Conservation (phyloP, 257 asterid genomes). For the Gentiana straminea region DNA sequence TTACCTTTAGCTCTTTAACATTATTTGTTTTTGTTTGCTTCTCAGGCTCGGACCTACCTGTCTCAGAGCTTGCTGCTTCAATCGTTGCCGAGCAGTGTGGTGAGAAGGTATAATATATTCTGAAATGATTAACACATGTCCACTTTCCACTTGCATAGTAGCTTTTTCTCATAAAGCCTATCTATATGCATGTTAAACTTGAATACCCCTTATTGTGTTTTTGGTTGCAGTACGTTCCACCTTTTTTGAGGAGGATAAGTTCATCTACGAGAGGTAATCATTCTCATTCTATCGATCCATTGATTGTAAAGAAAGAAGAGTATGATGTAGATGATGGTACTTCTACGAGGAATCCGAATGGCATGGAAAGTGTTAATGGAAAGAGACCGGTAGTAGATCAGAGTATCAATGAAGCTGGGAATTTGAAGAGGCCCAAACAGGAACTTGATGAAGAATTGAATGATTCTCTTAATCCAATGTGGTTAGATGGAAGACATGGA, state of each 20-base stretch:
- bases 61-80: constrained; percentile 54
- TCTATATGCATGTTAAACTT: background rate
- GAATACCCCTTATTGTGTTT: background rate
- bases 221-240: constrained; percentile 25
- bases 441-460: constrained; percentile 35
- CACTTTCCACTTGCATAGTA: too few relatives aligned
- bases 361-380: constrained; percentile 46
- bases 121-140: too few relatives aligned
- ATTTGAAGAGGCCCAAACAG: constrained; percentile 47
- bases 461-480: constrained; percentile 17
- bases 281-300: constrained; percentile 13
- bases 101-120: constrained; percentile 29
- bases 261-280: constrained; percentile 11
- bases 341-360: constrained; percentile 25
- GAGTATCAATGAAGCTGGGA: constrained; percentile 20
- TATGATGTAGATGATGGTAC: constrained; percentile 19
- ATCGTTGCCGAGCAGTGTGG: constrained; percentile 36
- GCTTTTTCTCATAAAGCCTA: too few relatives aligned
- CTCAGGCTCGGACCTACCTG: constrained; percentile 69
- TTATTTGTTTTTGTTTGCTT: constrained; percentile 2
- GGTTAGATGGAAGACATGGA: constrained; percentile 33
- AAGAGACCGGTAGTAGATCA: constrained; percentile 54
- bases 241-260: constrained; percentile 12
- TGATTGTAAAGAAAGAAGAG: constrained; percentile 49
- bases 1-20: background rate